Base-by-base conservation (phyloP, 768 basidiomycete genomes). In the Xerocomus potaroensis region DNA sequence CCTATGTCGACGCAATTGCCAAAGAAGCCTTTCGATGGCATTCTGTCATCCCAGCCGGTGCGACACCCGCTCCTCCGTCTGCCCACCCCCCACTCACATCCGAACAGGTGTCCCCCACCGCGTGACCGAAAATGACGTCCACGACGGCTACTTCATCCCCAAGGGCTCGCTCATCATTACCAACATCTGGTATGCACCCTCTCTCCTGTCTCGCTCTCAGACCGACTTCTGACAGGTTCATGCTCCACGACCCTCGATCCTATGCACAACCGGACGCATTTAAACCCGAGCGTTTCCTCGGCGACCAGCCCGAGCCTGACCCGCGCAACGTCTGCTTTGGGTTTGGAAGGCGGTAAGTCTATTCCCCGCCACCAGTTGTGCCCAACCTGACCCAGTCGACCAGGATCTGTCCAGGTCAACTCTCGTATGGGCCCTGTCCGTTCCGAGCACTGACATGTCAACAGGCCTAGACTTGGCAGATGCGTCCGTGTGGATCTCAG, bases 291-390 rank as follows among this genome's bases (percentile, higher is more conserved):
- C 77, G 83, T 24, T 84, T 78, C 63, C 67, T 84, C 26, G 65
- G 70, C 32, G 61, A 64, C 33, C 52, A 63, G 35, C 73, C 73
- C 24, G 78, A 83, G 56, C 60, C 56, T 16, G 82, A 84, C 62
- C 80, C 83, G 49, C 78, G 77, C 45, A 71, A 71, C 39, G 59
- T 81, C 38, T 81, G 78, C 55, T 87, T 85, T 64, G 84, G 84
- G 7, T 87, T 84, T 57, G 84, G 84, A 39, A 70, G 84, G 65
- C 76, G 84, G 59, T 65, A 63, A 16, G 71, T 40, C 47, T 41
- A 41, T 45, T 29, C 41, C 45, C 23, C 7, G 48, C 36, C 26
- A 12, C 37, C 35, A 41, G 50, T 43, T 19, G 31, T 26, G 36
- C 47, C n/a, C n/a, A n/a, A n/a, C n/a, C n/a, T 58, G 49, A 36